A percentile compares a stretch with the other conserved stretches of the same genome.
phyloP scores from a whole-genome alignment of 2,329 filamentous ascomycete genomes.

The Xylariaceae sp. region DNA sequence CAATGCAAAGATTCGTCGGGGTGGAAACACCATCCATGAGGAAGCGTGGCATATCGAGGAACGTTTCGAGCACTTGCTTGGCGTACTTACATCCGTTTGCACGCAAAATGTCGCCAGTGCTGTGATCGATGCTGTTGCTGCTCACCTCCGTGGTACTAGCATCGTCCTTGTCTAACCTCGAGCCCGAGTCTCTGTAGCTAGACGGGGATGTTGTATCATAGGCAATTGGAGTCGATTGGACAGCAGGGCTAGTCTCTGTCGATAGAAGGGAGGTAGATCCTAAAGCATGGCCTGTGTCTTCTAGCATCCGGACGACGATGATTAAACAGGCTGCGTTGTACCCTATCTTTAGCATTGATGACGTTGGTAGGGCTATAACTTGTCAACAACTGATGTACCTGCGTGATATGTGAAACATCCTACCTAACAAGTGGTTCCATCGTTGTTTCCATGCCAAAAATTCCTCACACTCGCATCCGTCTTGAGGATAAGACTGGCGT shows the following conservation, averaged over 20 bases:
- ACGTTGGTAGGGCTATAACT: slow-evolving; percentile 28
- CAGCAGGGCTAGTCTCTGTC: slow-evolving; percentile 8
- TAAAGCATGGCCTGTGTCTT: slow-evolving; percentile 29
- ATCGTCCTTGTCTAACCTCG: not conserved
- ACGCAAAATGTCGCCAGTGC: slow-evolving; percentile 14
- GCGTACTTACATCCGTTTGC: slow-evolving; percentile 28
- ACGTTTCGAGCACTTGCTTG: slow-evolving; percentile 28
- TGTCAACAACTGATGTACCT: slow-evolving; percentile 3
- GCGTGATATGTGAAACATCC: slow-evolving; percentile 3
- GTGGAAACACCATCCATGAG: slow-evolving; percentile 29
- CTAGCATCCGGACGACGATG: slow-evolving; percentile 27
- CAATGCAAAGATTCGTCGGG: slow-evolving; percentile 29
- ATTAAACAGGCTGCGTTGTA: slow-evolving; percentile 34
- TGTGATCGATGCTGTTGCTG: not conserved
- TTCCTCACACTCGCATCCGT: slow-evolving; percentile 31
- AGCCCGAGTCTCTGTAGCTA: not conserved
- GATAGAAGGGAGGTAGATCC: slow-evolving; percentile 27
- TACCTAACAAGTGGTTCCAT: slow-evolving; percentile 34
- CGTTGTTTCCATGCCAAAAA: slow-evolving; percentile 33
- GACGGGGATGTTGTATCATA: slow-evolving; percentile 2
- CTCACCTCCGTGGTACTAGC: not conserved
- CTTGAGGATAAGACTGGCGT: slow-evolving; percentile 28
- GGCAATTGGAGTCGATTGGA: slow-evolving; percentile 1
- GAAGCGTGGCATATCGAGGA: slow-evolving; percentile 30
- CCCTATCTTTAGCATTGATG: slow-evolving; percentile 32